Evolutionary conservation across 140 eudicot species (phyloP).

Genomic region (Oenanthe javanica): DNA sequence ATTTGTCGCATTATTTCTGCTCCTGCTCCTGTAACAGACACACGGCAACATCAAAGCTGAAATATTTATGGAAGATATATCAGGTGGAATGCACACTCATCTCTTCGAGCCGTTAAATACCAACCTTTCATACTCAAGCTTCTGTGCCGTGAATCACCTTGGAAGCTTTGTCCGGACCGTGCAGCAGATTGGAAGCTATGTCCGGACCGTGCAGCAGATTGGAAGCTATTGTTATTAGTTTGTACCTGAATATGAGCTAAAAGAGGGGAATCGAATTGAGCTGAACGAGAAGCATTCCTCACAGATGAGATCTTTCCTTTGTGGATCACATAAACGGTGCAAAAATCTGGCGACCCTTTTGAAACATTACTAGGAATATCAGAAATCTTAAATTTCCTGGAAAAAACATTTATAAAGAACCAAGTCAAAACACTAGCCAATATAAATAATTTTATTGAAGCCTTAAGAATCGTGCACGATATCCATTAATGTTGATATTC

Average conservation of each 20-base stretch:
- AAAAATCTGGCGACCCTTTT: slow-evolving; percentile 65
- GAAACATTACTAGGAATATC: slow-evolving; percentile 54
- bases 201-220: slow-evolving; percentile 22
- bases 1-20: slow-evolving; percentile 15
- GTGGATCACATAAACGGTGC: slow-evolving; percentile 74
- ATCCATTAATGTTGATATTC: neutral
- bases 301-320: slow-evolving; percentile 70
- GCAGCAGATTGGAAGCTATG: slow-evolving; percentile 15
- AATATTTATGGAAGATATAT: neutral
- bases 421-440: slow-evolving; percentile 12
- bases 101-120: neutral
- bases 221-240: slow-evolving; percentile 1
- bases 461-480: neutral
- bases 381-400: slow-evolving; percentile 46
- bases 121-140: slow-evolving; percentile 29
- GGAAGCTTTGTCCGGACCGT: slow-evolving; percentile 18
- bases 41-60: neutral
- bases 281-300: slow-evolving; percentile 42
- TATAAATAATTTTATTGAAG: neutral
- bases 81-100: neutral
- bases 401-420: slow-evolving; percentile 7
- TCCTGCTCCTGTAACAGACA: slow-evolving; percentile 9
- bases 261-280: slow-evolving; percentile 57
- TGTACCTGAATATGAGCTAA: slow-evolving; percentile 31
- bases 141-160: neutral